These are phyloP conservation scores for Cladosporium cucumerinum DNA, from an alignment of 2,329 filamentous ascomycete genomes.

Conservation along the genomic window DNA sequence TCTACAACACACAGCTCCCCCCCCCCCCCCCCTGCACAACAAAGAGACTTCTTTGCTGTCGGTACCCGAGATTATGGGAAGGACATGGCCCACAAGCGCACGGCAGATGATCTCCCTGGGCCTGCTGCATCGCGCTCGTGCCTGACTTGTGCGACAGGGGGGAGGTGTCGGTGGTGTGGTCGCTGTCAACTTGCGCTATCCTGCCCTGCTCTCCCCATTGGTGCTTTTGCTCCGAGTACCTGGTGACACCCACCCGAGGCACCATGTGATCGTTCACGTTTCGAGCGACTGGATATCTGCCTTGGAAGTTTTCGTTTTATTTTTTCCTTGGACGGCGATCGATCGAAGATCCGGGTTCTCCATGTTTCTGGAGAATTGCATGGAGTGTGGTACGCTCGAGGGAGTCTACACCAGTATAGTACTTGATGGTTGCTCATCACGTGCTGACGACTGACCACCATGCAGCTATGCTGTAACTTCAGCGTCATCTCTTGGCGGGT, in stretches of 20 bases:
- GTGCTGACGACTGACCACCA: background rate
- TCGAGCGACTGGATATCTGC: background rate
- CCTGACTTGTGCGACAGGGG: slow-evolving; percentile 2
- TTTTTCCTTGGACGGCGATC: background rate
- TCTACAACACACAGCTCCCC: background rate
- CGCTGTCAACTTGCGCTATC: background rate
- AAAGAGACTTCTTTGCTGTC: background rate
- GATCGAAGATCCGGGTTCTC: background rate
- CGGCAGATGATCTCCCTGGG: slow-evolving; percentile 1
- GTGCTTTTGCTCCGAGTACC: slow-evolving; percentile 1
- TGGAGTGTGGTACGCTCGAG: background rate
- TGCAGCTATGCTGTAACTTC: background rate
- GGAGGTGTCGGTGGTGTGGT: background rate
- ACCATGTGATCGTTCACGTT: background rate
- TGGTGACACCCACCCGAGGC: background rate
- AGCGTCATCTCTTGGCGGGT: background rate
- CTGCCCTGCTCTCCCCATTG: background rate
- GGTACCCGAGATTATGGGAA: slow-evolving; percentile 1
- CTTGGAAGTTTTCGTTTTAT: background rate
- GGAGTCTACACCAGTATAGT: background rate
- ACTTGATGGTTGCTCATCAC: background rate
- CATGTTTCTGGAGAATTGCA: background rate
- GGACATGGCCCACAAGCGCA: background rate
- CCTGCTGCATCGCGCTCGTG: slow-evolving; percentile 5
- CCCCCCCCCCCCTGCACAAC: background rate